Conservation (phyloP, 257 asterid genomes). For the Ligustrum vulgare region DNA sequence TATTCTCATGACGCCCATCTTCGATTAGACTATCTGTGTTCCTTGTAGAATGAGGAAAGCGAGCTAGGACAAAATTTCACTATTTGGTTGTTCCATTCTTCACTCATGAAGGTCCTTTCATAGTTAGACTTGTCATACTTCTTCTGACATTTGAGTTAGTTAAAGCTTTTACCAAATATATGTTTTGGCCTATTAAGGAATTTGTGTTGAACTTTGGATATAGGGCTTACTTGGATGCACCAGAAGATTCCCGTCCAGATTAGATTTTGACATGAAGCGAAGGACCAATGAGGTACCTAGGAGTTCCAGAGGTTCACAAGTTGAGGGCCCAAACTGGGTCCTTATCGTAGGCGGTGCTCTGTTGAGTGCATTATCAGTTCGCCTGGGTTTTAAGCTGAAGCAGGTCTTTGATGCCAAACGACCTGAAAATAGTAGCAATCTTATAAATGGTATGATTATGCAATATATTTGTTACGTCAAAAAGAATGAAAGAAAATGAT, state of each 20-base stretch:
- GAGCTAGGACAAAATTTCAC: not conserved
- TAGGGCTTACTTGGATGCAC: conserved; percentile 35
- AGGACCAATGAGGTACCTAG: conserved; percentile 45
- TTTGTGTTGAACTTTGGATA: not conserved
- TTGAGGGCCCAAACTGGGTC: conserved; percentile 81
- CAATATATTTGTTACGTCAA: not conserved
- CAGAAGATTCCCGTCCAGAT: conserved; percentile 24
- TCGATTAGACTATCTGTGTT: not conserved
- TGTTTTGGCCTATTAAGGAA: not conserved
- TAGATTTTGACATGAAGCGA: conserved; percentile 53
- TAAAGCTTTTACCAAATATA: not conserved
- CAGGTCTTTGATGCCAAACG: conserved; percentile 69
- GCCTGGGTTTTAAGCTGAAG: conserved; percentile 82
- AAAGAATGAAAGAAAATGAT: no score
- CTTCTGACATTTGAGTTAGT: not conserved
- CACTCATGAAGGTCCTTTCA: not conserved
- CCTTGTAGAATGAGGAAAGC: not conserved
- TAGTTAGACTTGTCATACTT: not conserved
- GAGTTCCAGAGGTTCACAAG: conserved; percentile 46
- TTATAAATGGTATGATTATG: conserved; percentile 45
- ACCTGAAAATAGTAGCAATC: conserved; percentile 37
- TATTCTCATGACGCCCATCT: not conserved
- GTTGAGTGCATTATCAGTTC: conserved; percentile 71
- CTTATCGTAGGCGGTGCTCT: conserved; percentile 81
- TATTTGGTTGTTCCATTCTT: not conserved